Percentiles rank a stretch among this genome's conserved stretches.
Evolutionary conservation across 768 basidiomycete species (phyloP).

Genomic region (Candolleomyces eurysporus): DNA sequence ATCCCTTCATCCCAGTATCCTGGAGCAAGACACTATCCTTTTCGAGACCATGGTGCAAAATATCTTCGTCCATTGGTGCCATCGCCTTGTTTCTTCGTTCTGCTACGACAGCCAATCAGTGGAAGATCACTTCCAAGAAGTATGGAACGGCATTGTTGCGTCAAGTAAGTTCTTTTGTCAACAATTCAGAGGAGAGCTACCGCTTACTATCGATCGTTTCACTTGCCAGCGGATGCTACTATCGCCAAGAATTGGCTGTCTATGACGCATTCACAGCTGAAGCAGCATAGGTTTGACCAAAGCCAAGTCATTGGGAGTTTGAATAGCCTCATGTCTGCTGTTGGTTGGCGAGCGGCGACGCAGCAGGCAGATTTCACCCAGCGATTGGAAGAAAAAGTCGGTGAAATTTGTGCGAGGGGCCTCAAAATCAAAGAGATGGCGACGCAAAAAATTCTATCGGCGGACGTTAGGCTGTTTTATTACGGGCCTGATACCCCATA

Average conservation of each 20-base stretch:
- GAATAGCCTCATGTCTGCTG: neutral
- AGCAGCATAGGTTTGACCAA: neutral
- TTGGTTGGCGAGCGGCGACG: neutral
- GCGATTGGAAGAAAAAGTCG: neutral
- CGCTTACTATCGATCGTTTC: neutral
- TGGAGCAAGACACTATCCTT: neutral
- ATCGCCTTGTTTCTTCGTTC: neutral
- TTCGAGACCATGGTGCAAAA: neutral
- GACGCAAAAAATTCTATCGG: neutral
- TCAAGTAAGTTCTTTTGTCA: neutral
- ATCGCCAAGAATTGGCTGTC: slow-evolving; percentile 4
- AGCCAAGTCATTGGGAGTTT: neutral
- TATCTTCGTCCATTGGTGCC: neutral
- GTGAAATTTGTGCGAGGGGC: neutral
- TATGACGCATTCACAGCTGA: neutral
- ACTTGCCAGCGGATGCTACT: neutral
- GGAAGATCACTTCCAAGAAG: neutral
- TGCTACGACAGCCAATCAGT: neutral
- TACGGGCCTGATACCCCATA: neutral
- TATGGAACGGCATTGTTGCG: neutral
- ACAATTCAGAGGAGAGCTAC: neutral
- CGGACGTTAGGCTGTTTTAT: neutral
- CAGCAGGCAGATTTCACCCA: neutral
- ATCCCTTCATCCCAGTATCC: neutral
- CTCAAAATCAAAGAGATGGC: neutral